Evolutionary conservation across 2,329 filamentous ascomycete genomes (phyloP), one percentile per base, ranked within the genome.

Genomic region (Aureobasidium pullulans): DNA sequence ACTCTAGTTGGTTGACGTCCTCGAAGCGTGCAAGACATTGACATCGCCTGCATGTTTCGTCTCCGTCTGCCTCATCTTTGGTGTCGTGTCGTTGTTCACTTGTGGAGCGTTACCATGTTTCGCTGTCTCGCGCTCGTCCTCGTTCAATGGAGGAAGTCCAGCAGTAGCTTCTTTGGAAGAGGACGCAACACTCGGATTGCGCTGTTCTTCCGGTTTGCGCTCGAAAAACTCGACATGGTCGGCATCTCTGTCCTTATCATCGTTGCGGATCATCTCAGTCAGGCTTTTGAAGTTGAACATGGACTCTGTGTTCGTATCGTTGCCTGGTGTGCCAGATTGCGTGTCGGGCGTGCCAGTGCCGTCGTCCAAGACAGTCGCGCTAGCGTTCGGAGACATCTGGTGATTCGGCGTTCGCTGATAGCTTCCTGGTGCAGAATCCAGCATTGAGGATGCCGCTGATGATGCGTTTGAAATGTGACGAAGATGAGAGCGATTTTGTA

Each of bases 261-360:
- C 81, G 40, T 81, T 84, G 0, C 86, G 89, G 32, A 96, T 89
- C 71, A 95, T 89, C 62, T 90, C 89, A 1, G 90, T 89, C 23
- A 97, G 76, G 65, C 90, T 96, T 59, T 85, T 81, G 70, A 96
- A 96, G 71, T 96, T 96, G 73, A 96, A 94, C 82, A 96, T 84
- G 3, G 90, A 84, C 69, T 96, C 92, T 0, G 80, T 76, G 47
- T 80, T 79, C 4, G 77, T 67, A 58, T 77, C 80, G 6, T 73
- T 75, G 64, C 75, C 74, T 28, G 81, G 80, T 6, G 76, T 72
- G 42, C 68, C 69, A 9, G 59, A 59, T n/a, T 59, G 57, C 13
- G 57, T 59, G 6, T 59, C 57, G 23, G 57, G 46, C 28, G 46
- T 53, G 9, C 57, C 57, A 13, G 42, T 40, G 32, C 36, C 43